phyloP scores from a whole-genome alignment of 1,284 basidiomycete genomes.

The Cystobasidiaceae sp. region DNA sequence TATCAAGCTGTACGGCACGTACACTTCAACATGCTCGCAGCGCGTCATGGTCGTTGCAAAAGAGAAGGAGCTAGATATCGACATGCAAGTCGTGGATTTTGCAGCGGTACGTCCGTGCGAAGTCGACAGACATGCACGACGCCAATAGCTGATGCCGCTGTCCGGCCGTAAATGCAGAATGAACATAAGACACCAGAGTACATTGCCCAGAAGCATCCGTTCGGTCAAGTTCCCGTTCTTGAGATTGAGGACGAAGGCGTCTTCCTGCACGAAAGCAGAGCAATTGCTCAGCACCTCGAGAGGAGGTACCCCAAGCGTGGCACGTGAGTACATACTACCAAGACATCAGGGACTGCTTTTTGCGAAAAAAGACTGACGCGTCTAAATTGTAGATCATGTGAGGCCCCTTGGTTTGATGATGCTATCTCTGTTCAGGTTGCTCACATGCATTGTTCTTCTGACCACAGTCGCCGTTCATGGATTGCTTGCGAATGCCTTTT shows the following conservation, averaged over 20 bases:
- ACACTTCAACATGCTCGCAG: conserved; percentile 25
- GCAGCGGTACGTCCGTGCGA: background rate
- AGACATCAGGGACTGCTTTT: background rate
- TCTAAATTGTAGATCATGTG: conserved; percentile 8
- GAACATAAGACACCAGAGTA: conserved; percentile 21
- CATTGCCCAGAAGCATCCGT: conserved; percentile 7
- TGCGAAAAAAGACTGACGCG: background rate
- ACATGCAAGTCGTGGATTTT: conserved; percentile 11
- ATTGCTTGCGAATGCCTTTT: conserved; percentile 1
- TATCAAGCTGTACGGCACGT: conserved; percentile 21
- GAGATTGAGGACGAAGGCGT: conserved; percentile 15
- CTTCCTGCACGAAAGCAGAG: conserved; percentile 17
- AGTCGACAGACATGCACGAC: background rate
- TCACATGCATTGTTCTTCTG: no score
- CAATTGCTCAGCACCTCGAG: conserved; percentile 16
- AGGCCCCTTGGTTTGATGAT: no score
- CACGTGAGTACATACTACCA: conserved; percentile 26
- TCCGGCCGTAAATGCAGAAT: conserved; percentile 1
- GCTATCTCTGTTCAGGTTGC: no score
- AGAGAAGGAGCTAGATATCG: conserved; percentile 25
- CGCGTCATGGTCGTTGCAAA: conserved; percentile 24
- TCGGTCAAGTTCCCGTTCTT: conserved; percentile 21
- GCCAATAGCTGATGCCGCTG: background rate
- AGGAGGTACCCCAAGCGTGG: conserved; percentile 12
- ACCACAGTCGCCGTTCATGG: conserved; percentile 19